Evolutionary conservation across 106 monocot species (phyloP).

Genomic region (Dactylorhiza incarnata): DNA sequence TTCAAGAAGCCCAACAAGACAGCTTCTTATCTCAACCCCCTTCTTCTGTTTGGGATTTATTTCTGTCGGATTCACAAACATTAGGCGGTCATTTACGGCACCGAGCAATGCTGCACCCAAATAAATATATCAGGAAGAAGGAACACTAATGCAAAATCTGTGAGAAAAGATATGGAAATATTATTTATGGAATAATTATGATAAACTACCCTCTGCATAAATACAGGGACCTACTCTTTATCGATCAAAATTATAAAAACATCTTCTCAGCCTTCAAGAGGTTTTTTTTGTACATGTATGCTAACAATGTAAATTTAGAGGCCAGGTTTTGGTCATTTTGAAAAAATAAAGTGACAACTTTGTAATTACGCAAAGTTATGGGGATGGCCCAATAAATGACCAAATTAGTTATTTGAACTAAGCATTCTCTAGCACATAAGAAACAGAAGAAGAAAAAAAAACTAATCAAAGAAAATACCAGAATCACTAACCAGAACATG

Average conservation of each 20-base stretch:
- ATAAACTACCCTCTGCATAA: too few species aligned
- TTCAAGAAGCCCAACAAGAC: constrained; percentile 93
- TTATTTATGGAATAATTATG: too few species aligned
- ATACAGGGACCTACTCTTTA: too few species aligned
- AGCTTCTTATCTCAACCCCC: constrained; percentile 85
- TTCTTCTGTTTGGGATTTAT: constrained; percentile 96
- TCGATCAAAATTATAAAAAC: too few species aligned
- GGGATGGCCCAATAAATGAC: too few species aligned
- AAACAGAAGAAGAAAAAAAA: neutral
- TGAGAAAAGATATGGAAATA: too few species aligned
- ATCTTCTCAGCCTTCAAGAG: too few species aligned
- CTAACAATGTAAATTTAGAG: too few species aligned
- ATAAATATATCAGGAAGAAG: neutral
- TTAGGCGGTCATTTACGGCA: constrained; percentile 84
- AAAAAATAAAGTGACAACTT: too few species aligned
- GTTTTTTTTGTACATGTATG: too few species aligned
- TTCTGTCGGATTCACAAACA: constrained; percentile 77
- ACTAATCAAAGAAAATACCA: neutral
- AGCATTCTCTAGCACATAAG: neutral
- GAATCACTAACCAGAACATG: constrained; percentile 49
- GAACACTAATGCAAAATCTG: too few species aligned
- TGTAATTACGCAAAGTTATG: neutral
- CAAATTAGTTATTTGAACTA: neutral
- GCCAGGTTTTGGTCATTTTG: too few species aligned
- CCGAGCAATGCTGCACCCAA: constrained; percentile 67